A percentile compares a stretch with the other conserved stretches of the same genome.
phyloP scores from a whole-genome alignment of 306 rosid species.

The Pyrus bretschneideri region DNA sequence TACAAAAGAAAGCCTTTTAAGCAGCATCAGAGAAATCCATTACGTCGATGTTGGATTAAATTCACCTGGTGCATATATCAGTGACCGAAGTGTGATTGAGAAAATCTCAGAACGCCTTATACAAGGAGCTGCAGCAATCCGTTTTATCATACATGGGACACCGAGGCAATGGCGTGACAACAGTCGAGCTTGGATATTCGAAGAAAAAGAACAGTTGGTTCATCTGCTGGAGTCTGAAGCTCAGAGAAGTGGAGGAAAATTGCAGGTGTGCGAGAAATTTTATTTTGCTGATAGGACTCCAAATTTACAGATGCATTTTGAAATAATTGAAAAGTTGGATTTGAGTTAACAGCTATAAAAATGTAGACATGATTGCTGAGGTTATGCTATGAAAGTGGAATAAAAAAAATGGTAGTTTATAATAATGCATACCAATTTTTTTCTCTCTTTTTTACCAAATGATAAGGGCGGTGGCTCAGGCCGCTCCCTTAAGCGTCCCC shows the following conservation, averaged over 20 bases:
- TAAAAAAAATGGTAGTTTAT: too few relatives aligned
- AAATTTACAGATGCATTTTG: conserved; percentile 83
- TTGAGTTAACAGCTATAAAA: conserved; percentile 20
- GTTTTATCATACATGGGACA: conserved; percentile 79
- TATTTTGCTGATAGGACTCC: conserved; percentile 56
- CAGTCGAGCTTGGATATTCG: conserved; percentile 51
- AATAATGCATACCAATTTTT: too few relatives aligned
- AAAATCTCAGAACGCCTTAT: conserved; percentile 39
- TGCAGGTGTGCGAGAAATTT: conserved; percentile 39
- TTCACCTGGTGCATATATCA: conserved; percentile 65
- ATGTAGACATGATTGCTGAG: background rate
- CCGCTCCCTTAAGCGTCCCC: too few relatives aligned
- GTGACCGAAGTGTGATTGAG: conserved; percentile 37
- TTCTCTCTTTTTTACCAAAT: too few relatives aligned
- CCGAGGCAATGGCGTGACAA: conserved; percentile 81
- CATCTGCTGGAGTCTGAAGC: conserved; percentile 50
- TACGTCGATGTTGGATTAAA: conserved; percentile 87
- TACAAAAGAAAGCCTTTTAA: conserved; percentile 43
- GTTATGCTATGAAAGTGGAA: too few relatives aligned
- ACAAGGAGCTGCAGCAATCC: conserved; percentile 30
- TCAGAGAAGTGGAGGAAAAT: conserved; percentile 35
- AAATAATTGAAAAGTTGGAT: conserved; percentile 61
- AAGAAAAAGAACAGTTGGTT: conserved; percentile 54
- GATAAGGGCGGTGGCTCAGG: too few relatives aligned
- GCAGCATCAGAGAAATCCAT: conserved; percentile 66